A percentile compares a stretch with the other conserved stretches of the same genome.
phyloP scores from a whole-genome alignment of 1,284 basidiomycete genomes.

The Fomes fomentarius region DNA sequence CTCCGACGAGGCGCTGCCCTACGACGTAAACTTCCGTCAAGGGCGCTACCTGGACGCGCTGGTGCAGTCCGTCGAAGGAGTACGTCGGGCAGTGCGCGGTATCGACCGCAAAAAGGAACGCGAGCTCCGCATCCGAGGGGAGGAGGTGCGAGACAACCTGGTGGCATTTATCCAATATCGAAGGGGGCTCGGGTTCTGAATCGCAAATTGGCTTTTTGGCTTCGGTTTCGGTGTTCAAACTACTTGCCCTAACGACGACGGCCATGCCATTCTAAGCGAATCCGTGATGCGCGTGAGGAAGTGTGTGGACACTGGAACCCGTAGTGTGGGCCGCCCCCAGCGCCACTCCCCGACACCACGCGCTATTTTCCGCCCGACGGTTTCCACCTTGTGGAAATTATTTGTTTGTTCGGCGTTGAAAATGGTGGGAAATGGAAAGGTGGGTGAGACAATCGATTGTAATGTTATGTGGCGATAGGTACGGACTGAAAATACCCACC shows the following conservation, averaged over 20 bases:
- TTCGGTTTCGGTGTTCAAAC: conserved; percentile 17
- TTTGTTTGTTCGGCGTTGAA: not conserved
- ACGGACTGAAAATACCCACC: no score
- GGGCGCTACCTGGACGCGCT: conserved; percentile 44
- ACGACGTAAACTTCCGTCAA: conserved; percentile 82
- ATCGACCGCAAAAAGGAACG: conserved; percentile 45
- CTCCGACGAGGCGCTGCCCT: conserved; percentile 85
- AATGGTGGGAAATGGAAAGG: not conserved
- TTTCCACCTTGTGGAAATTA: not conserved
- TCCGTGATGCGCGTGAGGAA: not conserved
- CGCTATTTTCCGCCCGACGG: not conserved
- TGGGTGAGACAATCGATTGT: not conserved
- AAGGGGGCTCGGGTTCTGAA: conserved; percentile 55
- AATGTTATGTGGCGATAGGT: no score
- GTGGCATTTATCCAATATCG: conserved; percentile 90
- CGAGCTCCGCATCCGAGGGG: conserved; percentile 57
- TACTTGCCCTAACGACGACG: conserved; percentile 16
- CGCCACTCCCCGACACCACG: not conserved
- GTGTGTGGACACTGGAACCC: not conserved
- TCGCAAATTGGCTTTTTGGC: conserved; percentile 12
- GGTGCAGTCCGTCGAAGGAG: conserved; percentile 43
- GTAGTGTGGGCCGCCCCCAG: not conserved
- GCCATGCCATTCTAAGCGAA: conserved; percentile 8
- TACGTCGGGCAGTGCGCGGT: conserved; percentile 49
- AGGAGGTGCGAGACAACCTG: conserved; percentile 83